Percentiles rank a stretch among this genome's conserved stretches.
Conservation (phyloP, 2,329 filamentous ascomycete species). For the Colletotrichum chrysophilum region DNA sequence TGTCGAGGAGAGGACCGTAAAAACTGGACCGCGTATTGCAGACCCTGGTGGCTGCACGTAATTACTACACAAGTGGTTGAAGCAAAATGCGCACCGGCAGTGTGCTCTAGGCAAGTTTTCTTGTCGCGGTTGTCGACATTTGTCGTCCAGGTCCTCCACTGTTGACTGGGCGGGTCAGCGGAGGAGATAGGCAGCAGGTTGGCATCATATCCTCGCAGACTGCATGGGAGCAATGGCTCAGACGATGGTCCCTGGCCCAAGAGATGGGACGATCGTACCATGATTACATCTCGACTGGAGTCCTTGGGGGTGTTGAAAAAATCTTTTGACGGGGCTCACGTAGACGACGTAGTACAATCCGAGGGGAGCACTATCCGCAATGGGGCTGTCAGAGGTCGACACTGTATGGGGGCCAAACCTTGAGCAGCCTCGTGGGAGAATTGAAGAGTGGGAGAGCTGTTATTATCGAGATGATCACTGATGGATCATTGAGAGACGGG, state of each 20-base stretch:
- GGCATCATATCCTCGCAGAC: neutral
- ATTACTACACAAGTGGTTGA: neutral
- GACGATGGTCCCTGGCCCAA: neutral
- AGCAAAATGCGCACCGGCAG: neutral
- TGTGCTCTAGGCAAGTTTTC: neutral
- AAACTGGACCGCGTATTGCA: neutral
- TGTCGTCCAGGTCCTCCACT: neutral
- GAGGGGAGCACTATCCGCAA: neutral
- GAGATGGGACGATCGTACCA: constrained; percentile 12
- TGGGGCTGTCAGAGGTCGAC: neutral
- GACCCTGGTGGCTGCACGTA: neutral
- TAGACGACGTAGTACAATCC: neutral
- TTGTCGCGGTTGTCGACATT: neutral
- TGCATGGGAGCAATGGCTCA: neutral
- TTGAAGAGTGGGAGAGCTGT: neutral
- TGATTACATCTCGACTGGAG: constrained; percentile 6
- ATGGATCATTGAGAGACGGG: neutral
- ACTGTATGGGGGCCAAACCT: neutral
- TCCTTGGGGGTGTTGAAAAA: neutral
- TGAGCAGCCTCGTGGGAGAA: neutral
- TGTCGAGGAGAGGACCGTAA: neutral
- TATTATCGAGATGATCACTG: neutral
- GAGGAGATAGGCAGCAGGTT: neutral
- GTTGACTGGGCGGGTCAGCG: neutral
- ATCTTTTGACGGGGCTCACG: neutral